Conservation (phyloP, 768 basidiomycete species). For the Trametes cinnabarina region DNA sequence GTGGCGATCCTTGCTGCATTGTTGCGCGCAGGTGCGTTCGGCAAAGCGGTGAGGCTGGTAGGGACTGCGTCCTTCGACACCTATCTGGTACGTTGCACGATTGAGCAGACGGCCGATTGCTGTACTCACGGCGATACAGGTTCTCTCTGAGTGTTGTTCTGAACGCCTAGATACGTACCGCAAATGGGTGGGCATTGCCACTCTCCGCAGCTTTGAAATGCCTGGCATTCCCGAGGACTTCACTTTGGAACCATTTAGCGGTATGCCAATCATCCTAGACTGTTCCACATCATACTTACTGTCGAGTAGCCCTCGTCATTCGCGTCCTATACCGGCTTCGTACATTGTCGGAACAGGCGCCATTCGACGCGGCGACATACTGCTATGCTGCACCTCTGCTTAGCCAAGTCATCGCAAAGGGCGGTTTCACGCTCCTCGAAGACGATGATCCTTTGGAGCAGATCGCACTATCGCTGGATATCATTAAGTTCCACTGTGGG, state of each 20-base stretch:
- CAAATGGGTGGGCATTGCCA: slow-evolving; percentile 79
- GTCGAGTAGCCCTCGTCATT: slow-evolving; percentile 62
- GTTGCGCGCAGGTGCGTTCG: slow-evolving; percentile 65
- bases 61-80: slow-evolving; percentile 65
- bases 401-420: slow-evolving; percentile 60
- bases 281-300: not conserved
- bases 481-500: slow-evolving; percentile 67
- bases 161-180: slow-evolving; percentile 67
- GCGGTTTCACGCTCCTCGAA: slow-evolving; percentile 63
- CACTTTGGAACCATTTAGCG: slow-evolving; percentile 64
- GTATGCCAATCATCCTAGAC: slow-evolving; percentile 36
- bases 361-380: slow-evolving; percentile 85
- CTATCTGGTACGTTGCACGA: slow-evolving; percentile 58
- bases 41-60: slow-evolving; percentile 59
- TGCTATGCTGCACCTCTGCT: slow-evolving; percentile 78
- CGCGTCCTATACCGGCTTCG: slow-evolving; percentile 85
- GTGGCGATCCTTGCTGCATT: slow-evolving; percentile 58
- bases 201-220: slow-evolving; percentile 69
- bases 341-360: slow-evolving; percentile 73
- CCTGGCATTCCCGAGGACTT: slow-evolving; percentile 69
- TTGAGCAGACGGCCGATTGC: not conserved
- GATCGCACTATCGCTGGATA: slow-evolving; percentile 66
- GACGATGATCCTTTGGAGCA: slow-evolving; percentile 82
- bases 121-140: slow-evolving; percentile 35
- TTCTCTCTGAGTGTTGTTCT: slow-evolving; percentile 68